Base-by-base conservation (phyloP, 345 rosid genomes). In the Rubroshorea leprosula region DNA sequence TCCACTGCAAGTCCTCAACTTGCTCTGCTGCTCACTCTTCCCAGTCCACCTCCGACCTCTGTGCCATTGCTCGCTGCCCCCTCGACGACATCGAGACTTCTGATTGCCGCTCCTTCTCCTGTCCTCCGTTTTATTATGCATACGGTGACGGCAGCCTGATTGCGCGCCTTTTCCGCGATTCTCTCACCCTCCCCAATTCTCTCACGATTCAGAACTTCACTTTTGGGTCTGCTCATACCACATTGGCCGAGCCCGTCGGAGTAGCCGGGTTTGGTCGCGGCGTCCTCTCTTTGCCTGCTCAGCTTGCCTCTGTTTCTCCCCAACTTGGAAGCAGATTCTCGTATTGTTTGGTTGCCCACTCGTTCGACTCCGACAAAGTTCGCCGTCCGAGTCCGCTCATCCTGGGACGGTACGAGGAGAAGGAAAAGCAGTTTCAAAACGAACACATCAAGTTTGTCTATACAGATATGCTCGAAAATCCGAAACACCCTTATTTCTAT, bases 241-340 rank as follows among this genome's bases (percentile, higher is more conserved):
- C 99, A 17, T 83, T 92, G 24, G 99, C 76, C 20, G 99, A 92
- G 61, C 97, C 97, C 0, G 73, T 92, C 17, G 99, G 97, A 11
- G 99, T 92, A 18, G 99, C 97, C 3, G 98, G 98, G 3, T 92
- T 92, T 61, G 97, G 98, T 35, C 90, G 89, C 4, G 94, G 98
- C 17, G 71, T 71, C 2, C 90, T 92, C 48, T 92, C 98, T 0
- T 20, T 92, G 6, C 98, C 98, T 0, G 83, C 91, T 1, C 97
- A 92, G 77, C 87, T 92, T 31, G 58, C 83, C 12, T 57, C 76
- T 13, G 38, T 68, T 38, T 76, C 89, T 7, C 93, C 98, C 15
- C 81, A 74, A 18, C 72, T 92, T 0, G 98, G 97, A 6, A 81
- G 78, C 49, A 79, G 78, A 23, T 89, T 92, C 72, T 92, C 98